Conservation (phyloP, 192 early-diverging fungal species). For the Coemansia sp. region DNA sequence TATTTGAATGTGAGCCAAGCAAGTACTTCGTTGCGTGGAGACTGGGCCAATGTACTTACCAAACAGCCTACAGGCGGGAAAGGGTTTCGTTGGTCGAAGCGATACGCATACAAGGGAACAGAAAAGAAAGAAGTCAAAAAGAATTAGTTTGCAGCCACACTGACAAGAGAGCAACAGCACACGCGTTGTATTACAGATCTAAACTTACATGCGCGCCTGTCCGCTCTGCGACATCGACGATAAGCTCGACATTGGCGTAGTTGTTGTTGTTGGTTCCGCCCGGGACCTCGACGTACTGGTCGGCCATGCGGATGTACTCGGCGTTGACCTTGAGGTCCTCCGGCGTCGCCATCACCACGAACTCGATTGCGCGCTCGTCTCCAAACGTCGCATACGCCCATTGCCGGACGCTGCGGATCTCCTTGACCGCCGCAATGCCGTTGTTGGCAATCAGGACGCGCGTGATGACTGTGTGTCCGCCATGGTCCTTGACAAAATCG, state of each 20-base stretch:
- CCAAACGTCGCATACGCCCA: constrained; percentile 99
- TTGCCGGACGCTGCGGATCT: constrained; percentile 95
- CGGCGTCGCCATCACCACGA: constrained; percentile 97
- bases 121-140: background rate
- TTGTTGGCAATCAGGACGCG: constrained; percentile 99
- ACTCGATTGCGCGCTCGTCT: constrained; percentile 91
- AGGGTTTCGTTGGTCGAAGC: background rate
- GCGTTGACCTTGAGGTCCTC: constrained; percentile 97
- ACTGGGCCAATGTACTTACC: constrained; percentile 17
- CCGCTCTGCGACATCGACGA: constrained; percentile 96
- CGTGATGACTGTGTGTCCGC: constrained; percentile 86
- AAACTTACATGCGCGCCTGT: constrained; percentile 76
- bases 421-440: constrained; percentile 99
- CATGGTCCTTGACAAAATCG: constrained; percentile 74
- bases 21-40: background rate
- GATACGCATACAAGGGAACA: background rate
- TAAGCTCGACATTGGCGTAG: constrained; percentile 97
- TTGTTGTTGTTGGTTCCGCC: constrained; percentile 99
- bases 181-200: background rate
- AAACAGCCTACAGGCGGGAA: constrained; percentile 22
- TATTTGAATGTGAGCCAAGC: background rate
- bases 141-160: background rate
- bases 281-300: constrained; percentile 97
- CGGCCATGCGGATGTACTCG: constrained; percentile 99
- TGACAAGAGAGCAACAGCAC: background rate